Evolutionary conservation across 257 asterid species (phyloP).

Genomic region (Ajuga chamaepitys): DNA sequence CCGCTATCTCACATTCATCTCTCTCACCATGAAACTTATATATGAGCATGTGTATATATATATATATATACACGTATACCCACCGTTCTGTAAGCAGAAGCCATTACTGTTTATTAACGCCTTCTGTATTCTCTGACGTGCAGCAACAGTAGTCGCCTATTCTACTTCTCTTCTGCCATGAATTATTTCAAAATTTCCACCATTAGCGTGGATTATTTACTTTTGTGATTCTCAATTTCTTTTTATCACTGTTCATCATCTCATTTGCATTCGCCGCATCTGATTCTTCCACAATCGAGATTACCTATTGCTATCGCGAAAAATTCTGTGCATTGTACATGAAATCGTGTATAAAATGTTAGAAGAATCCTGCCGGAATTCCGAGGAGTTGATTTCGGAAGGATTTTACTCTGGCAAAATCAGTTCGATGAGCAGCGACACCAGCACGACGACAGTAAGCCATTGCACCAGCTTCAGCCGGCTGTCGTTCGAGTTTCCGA

Average conservation of each 20-base stretch:
- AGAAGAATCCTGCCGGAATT: slow-evolving; percentile 19
- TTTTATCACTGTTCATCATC: neutral
- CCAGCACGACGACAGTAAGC: no score
- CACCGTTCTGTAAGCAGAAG: neutral
- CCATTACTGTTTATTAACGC: no score
- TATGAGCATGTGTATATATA: neutral
- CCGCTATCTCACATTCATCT: neutral
- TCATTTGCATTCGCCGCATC: slow-evolving; percentile 5
- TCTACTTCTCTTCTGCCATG: slow-evolving; percentile 5
- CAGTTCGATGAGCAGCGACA: slow-evolving; percentile 63
- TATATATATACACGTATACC: neutral
- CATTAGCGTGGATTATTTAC: slow-evolving; percentile 12
- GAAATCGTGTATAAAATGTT: slow-evolving; percentile 26
- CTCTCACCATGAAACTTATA: slow-evolving; percentile 2
- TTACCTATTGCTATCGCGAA: no score
- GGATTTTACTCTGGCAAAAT: slow-evolving; percentile 32
- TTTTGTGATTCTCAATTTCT: slow-evolving; percentile 10
- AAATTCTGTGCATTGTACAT: slow-evolving; percentile 8
- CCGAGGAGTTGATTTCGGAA: slow-evolving; percentile 21
- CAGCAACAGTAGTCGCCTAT: slow-evolving; percentile 17
- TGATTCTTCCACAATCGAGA: slow-evolving; percentile 3
- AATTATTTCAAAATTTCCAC: neutral
- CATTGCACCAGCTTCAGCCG: slow-evolving; percentile 60
- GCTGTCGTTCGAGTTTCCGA: slow-evolving; percentile 54
- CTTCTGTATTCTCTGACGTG: neutral